Conservation (phyloP, 116 monocot species). For the Cymodocea nodosa region DNA sequence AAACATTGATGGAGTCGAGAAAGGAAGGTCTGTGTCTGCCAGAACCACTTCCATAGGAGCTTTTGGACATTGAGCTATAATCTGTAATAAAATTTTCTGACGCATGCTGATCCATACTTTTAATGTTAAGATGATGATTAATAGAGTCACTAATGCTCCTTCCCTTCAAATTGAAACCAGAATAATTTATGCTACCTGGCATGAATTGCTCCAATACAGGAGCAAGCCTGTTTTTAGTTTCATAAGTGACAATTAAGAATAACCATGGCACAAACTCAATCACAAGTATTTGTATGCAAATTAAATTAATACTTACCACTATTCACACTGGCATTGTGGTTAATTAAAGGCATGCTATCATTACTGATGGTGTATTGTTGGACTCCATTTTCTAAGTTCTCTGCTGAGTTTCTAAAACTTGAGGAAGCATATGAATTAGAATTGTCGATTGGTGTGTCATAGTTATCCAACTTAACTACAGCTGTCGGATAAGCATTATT, state of each 20-base stretch:
- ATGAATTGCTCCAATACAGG: conserved; percentile 10
- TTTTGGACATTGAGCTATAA: conserved; percentile 21
- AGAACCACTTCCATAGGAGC: conserved; percentile 24
- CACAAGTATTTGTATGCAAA: neutral
- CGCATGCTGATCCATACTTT: conserved; percentile 14
- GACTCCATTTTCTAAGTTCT: neutral
- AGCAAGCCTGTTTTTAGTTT: conserved; percentile 12
- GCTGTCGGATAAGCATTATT: neutral
- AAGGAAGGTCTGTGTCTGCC: conserved; percentile 65
- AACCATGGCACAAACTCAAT: neutral
- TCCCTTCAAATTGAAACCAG: conserved; percentile 5
- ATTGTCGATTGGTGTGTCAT: neutral
- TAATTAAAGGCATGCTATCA: no score
- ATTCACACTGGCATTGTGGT: neutral
- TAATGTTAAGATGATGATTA: conserved; percentile 28
- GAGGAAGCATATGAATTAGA: neutral
- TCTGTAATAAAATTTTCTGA: conserved; percentile 27
- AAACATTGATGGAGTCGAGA: conserved; percentile 66
- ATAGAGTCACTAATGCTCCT: conserved; percentile 29
- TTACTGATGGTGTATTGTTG: neutral
- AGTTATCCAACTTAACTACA: neutral
- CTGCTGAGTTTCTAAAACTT: neutral
- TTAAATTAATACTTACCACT: conserved; percentile 3
- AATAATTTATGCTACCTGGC: conserved; percentile 11
- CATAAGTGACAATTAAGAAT: neutral